Base-by-base conservation (phyloP, 2,329 filamentous ascomycete genomes). In the Botrytis tulipae region DNA sequence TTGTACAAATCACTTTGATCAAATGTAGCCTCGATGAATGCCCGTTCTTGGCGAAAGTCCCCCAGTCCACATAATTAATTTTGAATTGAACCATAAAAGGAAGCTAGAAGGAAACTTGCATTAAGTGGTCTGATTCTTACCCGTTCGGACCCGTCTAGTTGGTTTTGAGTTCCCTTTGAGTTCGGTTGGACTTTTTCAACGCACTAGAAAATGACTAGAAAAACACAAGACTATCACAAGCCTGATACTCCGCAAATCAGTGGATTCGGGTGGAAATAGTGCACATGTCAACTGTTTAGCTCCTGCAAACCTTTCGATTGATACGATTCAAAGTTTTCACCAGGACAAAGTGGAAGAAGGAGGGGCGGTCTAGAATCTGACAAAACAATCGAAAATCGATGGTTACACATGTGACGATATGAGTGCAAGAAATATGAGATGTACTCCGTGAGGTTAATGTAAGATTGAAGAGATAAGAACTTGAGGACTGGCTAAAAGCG, bases 31-130 rank as follows among this genome's bases (percentile, higher is more conserved):
- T 69, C 66, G 20, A 42, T 6, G 48, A 29, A 44, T 63, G 40
- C 48, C 51, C 66, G 48, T 68, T 69, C 48, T 69, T 69, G 66
- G 66, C 51, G 20, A 42, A 69, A 32, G 48, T 32, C 12, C 37
- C 48, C 25, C 48, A n/a, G 25, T 29, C 25, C 25, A 67, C n/a
- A 29, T 68, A 29, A 29, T 20, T 22, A 14, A 29, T 40, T 29
- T 68, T 32, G 40, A 44, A 32, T 32, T 65, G 61, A 46, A 65
- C 29, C 61, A 65, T 32, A 46, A 63, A 44, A 63, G 40, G 61
- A 42, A 44, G 61, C 25, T n/a, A 63, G 35, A 20, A 18, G 40
- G n/a, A 63, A 63, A 16, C 40, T 32, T 44, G 40, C n/a, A 42
- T 18, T 29, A 40, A 63, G 40, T 63, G 61, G 40, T 65, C 61